These are phyloP conservation scores for Teratosphaeriaceae sp. DNA, from an alignment of 2,329 filamentous ascomycete genomes.

Conservation along the genomic window DNA sequence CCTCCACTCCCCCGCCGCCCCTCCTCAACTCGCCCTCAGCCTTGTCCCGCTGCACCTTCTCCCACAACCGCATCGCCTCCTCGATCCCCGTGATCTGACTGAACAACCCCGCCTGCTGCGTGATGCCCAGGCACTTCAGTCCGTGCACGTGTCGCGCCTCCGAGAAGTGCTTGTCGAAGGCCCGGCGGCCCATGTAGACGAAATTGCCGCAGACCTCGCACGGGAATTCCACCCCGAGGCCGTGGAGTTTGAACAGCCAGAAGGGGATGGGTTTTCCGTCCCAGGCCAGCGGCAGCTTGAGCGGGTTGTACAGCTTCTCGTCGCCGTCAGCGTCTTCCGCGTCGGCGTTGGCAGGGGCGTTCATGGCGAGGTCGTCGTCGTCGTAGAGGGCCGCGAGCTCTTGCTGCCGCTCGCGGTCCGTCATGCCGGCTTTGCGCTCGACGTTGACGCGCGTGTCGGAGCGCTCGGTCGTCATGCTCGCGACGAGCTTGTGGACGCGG, in stretches of 20 bases:
- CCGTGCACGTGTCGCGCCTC: constrained; percentile 91
- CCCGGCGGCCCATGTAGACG: constrained; percentile 94
- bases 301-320: constrained; percentile 90
- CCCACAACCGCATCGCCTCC: constrained; percentile 82
- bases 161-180: constrained; percentile 98
- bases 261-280: constrained; percentile 98
- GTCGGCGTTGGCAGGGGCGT: constrained; percentile 39
- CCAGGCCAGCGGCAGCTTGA: constrained; percentile 94
- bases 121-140: constrained; percentile 88
- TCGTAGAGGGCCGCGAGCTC: constrained; percentile 83
- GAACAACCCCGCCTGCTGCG: constrained; percentile 71
- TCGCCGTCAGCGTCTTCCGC: constrained; percentile 62
- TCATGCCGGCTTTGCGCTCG: constrained; percentile 96
- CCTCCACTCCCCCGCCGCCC: too few species aligned
- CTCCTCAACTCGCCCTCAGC: too few species aligned
- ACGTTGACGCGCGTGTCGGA: constrained; percentile 89
- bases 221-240: constrained; percentile 85
- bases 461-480: constrained; percentile 78
- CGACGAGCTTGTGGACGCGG: constrained; percentile 70
- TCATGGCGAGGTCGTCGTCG: constrained; percentile 43
- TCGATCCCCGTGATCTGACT: constrained; percentile 90
- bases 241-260: constrained; percentile 97
- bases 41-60: constrained; percentile 83
- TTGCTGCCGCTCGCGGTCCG: constrained; percentile 87
- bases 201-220: constrained; percentile 98